These are phyloP conservation scores for Coniella lustricola DNA, from an alignment of 2,329 filamentous ascomycete genomes.

Conservation along the genomic window DNA sequence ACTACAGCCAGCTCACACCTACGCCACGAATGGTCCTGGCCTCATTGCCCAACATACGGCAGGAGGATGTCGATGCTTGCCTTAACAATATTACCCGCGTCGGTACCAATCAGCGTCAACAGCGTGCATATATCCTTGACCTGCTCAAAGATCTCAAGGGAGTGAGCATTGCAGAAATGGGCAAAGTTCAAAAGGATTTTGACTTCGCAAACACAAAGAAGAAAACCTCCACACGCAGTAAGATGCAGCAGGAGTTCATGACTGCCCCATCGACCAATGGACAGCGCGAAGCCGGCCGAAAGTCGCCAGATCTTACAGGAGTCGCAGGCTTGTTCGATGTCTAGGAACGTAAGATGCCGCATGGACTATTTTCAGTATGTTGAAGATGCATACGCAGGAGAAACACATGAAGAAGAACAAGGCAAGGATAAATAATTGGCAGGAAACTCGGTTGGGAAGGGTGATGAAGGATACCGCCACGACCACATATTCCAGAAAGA, in stretches of 20 bases:
- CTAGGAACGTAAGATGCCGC: not conserved
- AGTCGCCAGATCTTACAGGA: conserved; percentile 47
- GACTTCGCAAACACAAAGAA: conserved; percentile 10
- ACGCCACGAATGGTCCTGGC: conserved; percentile 73
- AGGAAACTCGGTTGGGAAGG: too few species aligned
- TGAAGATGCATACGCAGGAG: not conserved
- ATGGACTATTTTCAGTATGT: not conserved
- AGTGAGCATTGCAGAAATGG: conserved; percentile 87
- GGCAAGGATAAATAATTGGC: too few species aligned
- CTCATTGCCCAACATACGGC: conserved; percentile 68
- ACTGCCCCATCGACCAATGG: conserved; percentile 36
- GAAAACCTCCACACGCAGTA: conserved; percentile 32
- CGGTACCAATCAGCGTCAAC: conserved; percentile 60
- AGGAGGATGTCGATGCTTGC: conserved; percentile 58
- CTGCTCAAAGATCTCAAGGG: conserved; percentile 81
- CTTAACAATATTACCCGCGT: conserved; percentile 54
- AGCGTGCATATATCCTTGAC: conserved; percentile 75
- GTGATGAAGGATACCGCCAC: too few species aligned
- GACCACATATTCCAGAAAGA: too few species aligned
- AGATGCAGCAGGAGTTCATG: conserved; percentile 63
- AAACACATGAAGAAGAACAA: not conserved
- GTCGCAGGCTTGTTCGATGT: conserved; percentile 45
- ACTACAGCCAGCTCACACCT: conserved; percentile 62
- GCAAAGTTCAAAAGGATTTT: conserved; percentile 60
- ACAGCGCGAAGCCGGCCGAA: conserved; percentile 15